These are phyloP conservation scores for Dysphania ambrosioides DNA, from an alignment of 148 eudicot species.

Conservation along the genomic window DNA sequence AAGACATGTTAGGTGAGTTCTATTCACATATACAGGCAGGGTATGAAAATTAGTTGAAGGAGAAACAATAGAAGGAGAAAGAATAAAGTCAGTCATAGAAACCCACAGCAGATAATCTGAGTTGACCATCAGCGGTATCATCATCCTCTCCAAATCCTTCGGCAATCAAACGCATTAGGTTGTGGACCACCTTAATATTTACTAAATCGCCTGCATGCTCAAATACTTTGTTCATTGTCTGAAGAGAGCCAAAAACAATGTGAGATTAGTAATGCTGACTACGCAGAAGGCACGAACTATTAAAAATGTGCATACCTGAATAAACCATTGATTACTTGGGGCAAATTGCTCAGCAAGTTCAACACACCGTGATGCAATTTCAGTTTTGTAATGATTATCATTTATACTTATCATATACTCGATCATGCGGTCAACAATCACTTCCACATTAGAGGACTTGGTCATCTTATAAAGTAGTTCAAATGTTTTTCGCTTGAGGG, in stretches of 20 bases:
- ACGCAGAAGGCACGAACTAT: neutral
- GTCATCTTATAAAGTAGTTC: constrained; percentile 95
- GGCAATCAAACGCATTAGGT: constrained; percentile 93
- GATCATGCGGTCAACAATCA: constrained; percentile 95
- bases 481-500: constrained; percentile 95
- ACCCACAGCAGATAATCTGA: constrained; percentile 95
- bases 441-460: constrained; percentile 92
- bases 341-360: constrained; percentile 99
- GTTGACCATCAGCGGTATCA: constrained; percentile 79
- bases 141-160: constrained; percentile 99
- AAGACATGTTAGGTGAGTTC: neutral
- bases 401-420: constrained; percentile 87
- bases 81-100: constrained; percentile 3
- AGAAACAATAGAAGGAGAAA: no score
- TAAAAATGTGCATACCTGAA: constrained; percentile 51
- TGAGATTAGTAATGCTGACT: constrained; percentile 5
- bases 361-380: constrained; percentile 94
- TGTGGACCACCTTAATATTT: constrained; percentile 88
- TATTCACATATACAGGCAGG: neutral
- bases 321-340: constrained; percentile 98
- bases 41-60: neutral
- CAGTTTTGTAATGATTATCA: constrained; percentile 95
- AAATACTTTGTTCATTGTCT: constrained; percentile 97
- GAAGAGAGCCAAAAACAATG: constrained; percentile 34
- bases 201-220: constrained; percentile 99